A percentile compares a stretch with the other conserved stretches of the same genome.
phyloP scores from a whole-genome alignment of 2,329 filamentous ascomycete species.

The Arthrobotrys sinensis region DNA sequence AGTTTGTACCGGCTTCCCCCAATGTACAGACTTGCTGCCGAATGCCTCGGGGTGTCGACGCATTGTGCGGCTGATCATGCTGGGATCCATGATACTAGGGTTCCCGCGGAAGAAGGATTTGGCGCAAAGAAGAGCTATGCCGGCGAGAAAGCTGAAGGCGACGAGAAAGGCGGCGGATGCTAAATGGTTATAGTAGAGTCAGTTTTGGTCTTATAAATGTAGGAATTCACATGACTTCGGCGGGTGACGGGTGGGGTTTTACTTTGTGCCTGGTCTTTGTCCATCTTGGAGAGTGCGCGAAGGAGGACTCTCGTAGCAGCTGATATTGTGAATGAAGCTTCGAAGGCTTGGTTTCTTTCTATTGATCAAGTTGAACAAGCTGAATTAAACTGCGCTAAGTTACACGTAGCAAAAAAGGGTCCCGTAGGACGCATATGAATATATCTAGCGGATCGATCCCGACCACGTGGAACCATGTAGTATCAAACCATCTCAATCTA shows the following conservation, averaged over 20 bases:
- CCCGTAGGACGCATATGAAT: neutral
- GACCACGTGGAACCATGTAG: neutral
- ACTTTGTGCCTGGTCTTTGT: neutral
- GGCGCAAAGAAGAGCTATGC: conserved; percentile 3
- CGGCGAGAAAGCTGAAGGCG: conserved; percentile 6
- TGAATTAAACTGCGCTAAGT: neutral
- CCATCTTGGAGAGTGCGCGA: too few species aligned
- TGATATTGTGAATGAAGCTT: neutral
- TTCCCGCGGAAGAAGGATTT: conserved; percentile 25
- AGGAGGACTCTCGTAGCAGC: too few species aligned
- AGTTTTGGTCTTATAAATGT: neutral
- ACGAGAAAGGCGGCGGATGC: neutral
- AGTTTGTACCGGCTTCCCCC: conserved; percentile 32
- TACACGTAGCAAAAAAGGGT: neutral
- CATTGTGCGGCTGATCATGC: conserved; percentile 11
- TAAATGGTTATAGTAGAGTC: neutral
- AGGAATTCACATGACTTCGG: too few species aligned
- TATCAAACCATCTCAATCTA: neutral
- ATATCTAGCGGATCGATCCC: conserved; percentile 2
- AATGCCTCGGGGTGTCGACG: conserved; percentile 3
- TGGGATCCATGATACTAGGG: neutral
- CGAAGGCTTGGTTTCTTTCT: conserved; percentile 3
- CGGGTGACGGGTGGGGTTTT: neutral
- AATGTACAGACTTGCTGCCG: conserved; percentile 37
- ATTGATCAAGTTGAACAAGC: neutral